Base-by-base conservation (phyloP, 495 filamentous ascomycete species). In the Hypoxylon fragiforme region DNA sequence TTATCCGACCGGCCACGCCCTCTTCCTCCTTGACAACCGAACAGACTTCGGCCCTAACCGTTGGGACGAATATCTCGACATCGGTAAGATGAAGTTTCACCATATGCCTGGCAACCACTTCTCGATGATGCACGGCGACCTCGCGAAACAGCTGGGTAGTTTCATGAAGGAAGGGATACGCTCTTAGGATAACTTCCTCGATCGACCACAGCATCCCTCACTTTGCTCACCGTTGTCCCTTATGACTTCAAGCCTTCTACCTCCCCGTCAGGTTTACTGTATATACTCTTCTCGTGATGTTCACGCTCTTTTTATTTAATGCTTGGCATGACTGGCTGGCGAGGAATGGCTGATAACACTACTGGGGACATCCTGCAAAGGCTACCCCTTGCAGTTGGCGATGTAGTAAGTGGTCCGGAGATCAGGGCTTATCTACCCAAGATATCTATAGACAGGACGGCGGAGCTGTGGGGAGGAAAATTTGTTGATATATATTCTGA, bases 21-120 rank as follows among this genome's bases (percentile, higher is more conserved):
- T 82, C 50, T 95, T 89, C 84, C 72, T 95, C 19, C 74, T 92
- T 3, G 83, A 90, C 66, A 87, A 92, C 72, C 77, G 88, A 32
- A 82, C 84, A 0, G 85, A 91, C 64, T 89, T 95, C 51, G 84
- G 85, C 8, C 81, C 86, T 34, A 89, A 91, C 69, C 78, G 83
- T 31, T 95, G 90, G 90, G 88, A 88, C 52, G 84, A 88, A 46
- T 83, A 88, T 15, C 71, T 90, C 19, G 85, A 86, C 26, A 52
- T 71, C 9, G 69, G 82, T 50, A 89, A 89, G 65, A 81, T 91
- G 59, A 62, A 60, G 13, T 84, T 77, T 60, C 64, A 70, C 18
- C 80, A 83, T 57, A 85, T 86, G 80, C 74, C 76, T 1, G 85
- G 85, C 5, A 86, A 88, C 52, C 85, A 89, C 66, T 87, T 87